Conservation (phyloP, 352 stramenopile species). For the Globisporangium canariense region DNA sequence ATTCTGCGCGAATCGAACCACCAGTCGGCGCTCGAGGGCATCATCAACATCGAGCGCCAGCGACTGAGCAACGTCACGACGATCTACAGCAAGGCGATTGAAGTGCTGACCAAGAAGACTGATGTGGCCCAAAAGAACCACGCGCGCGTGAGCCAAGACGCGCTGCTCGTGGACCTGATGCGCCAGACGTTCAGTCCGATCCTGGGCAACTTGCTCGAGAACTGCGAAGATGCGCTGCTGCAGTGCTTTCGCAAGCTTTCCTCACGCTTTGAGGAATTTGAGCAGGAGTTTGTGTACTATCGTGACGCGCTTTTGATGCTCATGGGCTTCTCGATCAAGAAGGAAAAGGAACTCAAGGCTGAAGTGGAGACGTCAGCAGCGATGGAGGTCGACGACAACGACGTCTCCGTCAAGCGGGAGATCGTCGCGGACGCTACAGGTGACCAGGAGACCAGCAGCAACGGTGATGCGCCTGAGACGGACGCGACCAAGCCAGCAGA, state of each 20-base stretch:
- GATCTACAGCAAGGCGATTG: conserved; percentile 59
- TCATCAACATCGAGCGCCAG: conserved; percentile 74
- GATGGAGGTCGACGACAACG: conserved; percentile 22
- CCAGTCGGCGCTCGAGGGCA: conserved; percentile 53
- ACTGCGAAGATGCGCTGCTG: conserved; percentile 70
- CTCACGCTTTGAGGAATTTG: conserved; percentile 65
- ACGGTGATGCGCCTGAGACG: not conserved
- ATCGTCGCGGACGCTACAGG: conserved; percentile 24
- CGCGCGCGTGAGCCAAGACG: conserved; percentile 53
- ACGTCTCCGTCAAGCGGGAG: conserved; percentile 42
- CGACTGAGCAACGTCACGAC: conserved; percentile 49
- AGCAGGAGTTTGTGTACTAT: conserved; percentile 81
- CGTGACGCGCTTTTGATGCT: conserved; percentile 52
- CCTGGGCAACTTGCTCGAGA: conserved; percentile 49
- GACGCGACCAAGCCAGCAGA: not conserved
- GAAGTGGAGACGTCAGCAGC: conserved; percentile 16
- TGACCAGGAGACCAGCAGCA: not conserved
- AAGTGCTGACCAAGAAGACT: conserved; percentile 43
- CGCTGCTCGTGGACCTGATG: conserved; percentile 62
- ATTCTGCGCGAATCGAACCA: conserved; percentile 56
- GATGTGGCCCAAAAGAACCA: conserved; percentile 48
- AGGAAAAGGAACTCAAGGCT: conserved; percentile 11
- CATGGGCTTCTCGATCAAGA: conserved; percentile 18
- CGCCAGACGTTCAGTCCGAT: conserved; percentile 70
- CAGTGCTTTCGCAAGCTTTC: conserved; percentile 61